These are phyloP conservation scores for Tylopilus vinaceipallidus DNA, from an alignment of 768 basidiomycete genomes.

Conservation along the genomic window DNA sequence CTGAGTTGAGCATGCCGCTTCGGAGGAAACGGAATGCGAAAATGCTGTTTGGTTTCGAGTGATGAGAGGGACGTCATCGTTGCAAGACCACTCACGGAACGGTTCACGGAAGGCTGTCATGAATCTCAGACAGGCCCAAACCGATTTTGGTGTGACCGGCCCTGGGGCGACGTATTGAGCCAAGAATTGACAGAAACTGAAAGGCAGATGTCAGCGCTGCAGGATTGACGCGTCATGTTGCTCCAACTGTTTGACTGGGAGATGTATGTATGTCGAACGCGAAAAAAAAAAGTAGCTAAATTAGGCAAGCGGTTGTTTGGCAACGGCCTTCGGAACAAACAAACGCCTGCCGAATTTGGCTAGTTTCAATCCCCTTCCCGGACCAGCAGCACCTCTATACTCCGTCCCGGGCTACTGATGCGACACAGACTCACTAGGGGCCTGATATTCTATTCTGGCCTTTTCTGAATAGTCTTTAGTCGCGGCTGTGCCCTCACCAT, in stretches of 20 bases:
- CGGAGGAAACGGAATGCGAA: no score
- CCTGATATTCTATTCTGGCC: neutral
- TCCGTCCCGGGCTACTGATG: conserved; percentile 6
- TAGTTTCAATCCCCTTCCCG: neutral
- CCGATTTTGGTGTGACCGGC: neutral
- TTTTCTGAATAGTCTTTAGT: no score
- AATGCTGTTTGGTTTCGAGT: neutral
- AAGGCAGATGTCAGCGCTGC: no score
- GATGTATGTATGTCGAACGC: neutral
- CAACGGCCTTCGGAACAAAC: conserved; percentile 31
- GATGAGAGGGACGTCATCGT: neutral
- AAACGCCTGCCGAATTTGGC: conserved; percentile 21
- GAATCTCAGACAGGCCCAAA: neutral
- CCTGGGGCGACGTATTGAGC: neutral
- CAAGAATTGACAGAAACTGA: neutral
- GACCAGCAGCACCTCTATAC: neutral
- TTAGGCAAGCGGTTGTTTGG: conserved; percentile 21
- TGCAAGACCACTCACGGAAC: neutral
- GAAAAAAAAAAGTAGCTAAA: neutral
- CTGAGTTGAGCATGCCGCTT: no score
- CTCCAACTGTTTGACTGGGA: neutral
- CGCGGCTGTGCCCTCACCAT: conserved; percentile 14
- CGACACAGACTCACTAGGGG: neutral
- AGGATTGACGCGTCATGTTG: no score
- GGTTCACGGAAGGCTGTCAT: neutral